phyloP scores from a whole-genome alignment of 176 grass and related monocot species.

The Neostapfia colusana region DNA sequence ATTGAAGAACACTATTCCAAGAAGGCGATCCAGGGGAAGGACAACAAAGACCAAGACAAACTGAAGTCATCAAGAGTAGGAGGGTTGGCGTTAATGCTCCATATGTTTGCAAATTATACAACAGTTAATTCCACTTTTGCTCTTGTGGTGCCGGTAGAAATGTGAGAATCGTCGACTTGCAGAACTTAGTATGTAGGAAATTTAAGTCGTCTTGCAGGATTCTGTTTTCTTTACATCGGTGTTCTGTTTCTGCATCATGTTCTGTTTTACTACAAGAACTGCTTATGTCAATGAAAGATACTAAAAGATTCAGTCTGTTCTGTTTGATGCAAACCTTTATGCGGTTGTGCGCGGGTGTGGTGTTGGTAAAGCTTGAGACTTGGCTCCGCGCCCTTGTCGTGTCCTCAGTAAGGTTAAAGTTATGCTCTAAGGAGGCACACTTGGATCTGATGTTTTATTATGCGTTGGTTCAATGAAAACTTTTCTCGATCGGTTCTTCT shows the following conservation, averaged over 20 bases:
- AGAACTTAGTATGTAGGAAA: slow-evolving; percentile 45
- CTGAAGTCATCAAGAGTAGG: slow-evolving; percentile 43
- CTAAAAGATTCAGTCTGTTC: neutral
- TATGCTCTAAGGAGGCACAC: too few relatives aligned
- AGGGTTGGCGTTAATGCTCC: slow-evolving; percentile 33
- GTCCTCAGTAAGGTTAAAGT: too few relatives aligned
- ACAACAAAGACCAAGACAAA: slow-evolving; percentile 70
- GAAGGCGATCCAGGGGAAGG: slow-evolving; percentile 67
- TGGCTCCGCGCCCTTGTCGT: too few relatives aligned
- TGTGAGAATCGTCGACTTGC: slow-evolving; percentile 43
- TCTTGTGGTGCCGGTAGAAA: slow-evolving; percentile 27
- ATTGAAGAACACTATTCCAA: slow-evolving; percentile 89
- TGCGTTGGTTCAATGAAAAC: too few relatives aligned
- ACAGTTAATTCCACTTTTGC: slow-evolving; percentile 47
- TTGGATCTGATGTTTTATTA: too few relatives aligned
- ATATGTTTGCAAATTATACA: slow-evolving; percentile 43
- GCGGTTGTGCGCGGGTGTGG: neutral
- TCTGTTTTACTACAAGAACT: slow-evolving; percentile 33
- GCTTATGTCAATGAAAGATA: slow-evolving; percentile 1
- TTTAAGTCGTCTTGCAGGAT: slow-evolving; percentile 15
- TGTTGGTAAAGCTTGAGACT: neutral
- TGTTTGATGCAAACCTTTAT: neutral
- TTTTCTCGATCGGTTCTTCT: too few relatives aligned
- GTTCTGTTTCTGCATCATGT: neutral
- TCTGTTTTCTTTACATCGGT: neutral